Percentiles rank a stretch among this genome's conserved stretches.
Evolutionary conservation across 768 basidiomycete species (phyloP).

Genomic region (Tricholoma sp.): DNA sequence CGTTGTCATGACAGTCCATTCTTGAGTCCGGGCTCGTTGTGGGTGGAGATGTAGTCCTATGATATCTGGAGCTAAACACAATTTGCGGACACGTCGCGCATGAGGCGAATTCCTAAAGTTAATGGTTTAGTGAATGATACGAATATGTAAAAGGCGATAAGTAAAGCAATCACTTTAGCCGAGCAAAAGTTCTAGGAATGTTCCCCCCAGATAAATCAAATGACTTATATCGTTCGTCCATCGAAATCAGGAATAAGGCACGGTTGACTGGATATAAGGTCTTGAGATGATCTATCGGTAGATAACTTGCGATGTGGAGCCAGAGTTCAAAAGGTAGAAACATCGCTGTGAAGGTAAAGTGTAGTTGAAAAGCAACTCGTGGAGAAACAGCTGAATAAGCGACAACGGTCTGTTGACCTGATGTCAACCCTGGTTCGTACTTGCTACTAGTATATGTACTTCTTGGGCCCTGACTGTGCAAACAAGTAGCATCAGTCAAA

Average conservation of each 20-base stretch:
- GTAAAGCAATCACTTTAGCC: background rate
- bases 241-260: slow-evolving; percentile 13
- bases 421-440: no score
- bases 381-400: no score
- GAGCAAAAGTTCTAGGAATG: background rate
- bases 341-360: background rate
- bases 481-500: no score
- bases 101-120: background rate
- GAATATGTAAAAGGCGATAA: background rate
- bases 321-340: slow-evolving; percentile 19
- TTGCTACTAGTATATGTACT: no score
- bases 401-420: no score
- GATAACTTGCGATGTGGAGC: slow-evolving; percentile 12
- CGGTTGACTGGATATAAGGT: slow-evolving; percentile 10
- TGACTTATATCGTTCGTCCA: slow-evolving; percentile 17
- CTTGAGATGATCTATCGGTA: slow-evolving; percentile 6
- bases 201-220: slow-evolving; percentile 4
- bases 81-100: background rate
- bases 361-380: no score
- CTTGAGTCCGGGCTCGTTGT: background rate
- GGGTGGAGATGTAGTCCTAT: background rate
- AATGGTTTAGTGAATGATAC: background rate
- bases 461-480: no score
- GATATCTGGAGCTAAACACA: background rate
- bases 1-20: background rate